Percentiles rank a stretch among this genome's conserved stretches.
These are phyloP conservation scores for Podila clonocystis DNA, from an alignment of 192 early-diverging fungal species.

Conservation along the genomic window DNA sequence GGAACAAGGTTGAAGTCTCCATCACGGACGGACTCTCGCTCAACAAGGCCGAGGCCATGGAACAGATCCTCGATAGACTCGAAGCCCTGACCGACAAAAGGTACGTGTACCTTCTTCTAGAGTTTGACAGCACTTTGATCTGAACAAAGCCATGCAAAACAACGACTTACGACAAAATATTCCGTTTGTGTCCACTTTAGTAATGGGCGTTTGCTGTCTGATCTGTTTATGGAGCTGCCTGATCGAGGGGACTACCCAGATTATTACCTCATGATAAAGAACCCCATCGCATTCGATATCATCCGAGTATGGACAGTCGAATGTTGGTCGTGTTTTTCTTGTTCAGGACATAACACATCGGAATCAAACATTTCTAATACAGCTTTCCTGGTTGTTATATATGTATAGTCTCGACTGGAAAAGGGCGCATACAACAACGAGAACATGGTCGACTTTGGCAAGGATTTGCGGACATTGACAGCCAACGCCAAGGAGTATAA, in stretches of 20 bases:
- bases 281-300: constrained; percentile 41
- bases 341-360: neutral
- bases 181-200: constrained; percentile 21
- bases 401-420: constrained; percentile 23
- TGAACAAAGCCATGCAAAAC: neutral
- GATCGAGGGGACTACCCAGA: constrained; percentile 86
- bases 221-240: constrained; percentile 85
- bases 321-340: too few species aligned
- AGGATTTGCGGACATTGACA: constrained; percentile 35
- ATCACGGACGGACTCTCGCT: neutral
- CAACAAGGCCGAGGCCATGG: constrained; percentile 3
- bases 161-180: constrained; percentile 3
- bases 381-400: neutral
- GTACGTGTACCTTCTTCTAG: neutral
- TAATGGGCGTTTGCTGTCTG: constrained; percentile 68
- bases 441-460: constrained; percentile 22
- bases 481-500: constrained; percentile 51
- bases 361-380: neutral
- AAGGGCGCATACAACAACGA: constrained; percentile 33
- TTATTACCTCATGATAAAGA: constrained; percentile 68
- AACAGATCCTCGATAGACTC: neutral
- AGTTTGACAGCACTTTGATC: neutral
- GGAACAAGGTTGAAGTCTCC: constrained; percentile 4
- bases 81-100: neutral
- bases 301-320: constrained; percentile 18